Evolutionary conservation across 2,329 filamentous ascomycete genomes (phyloP).

Genomic region (Claviceps paspali): DNA sequence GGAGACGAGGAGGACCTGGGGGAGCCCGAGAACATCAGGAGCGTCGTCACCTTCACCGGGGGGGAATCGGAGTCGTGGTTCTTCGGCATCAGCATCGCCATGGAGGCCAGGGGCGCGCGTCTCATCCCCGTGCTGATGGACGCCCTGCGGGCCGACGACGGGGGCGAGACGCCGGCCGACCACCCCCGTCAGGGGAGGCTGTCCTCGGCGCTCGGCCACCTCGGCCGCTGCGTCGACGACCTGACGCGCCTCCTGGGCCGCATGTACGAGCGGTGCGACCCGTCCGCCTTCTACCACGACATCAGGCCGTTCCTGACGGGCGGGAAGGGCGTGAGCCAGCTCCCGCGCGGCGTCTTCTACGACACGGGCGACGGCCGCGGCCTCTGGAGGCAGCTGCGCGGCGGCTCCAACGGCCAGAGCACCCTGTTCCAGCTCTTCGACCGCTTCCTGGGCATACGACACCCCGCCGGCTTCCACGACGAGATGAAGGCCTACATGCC

Average conservation of each 20-base stretch:
- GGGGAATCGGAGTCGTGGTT: conserved; percentile 92
- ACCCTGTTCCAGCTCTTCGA: conserved; percentile 91
- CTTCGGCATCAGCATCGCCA: conserved; percentile 75
- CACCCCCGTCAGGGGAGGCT: no score
- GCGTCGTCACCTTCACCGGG: conserved; percentile 72
- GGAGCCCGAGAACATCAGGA: conserved; percentile 37
- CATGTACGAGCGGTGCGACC: conserved; percentile 84
- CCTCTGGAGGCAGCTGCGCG: conserved; percentile 64
- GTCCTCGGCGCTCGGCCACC: conserved; percentile 44
- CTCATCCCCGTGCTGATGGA: conserved; percentile 64
- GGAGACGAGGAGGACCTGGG: conserved; percentile 43
- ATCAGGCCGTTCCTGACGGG: conserved; percentile 83
- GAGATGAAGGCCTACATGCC: conserved; percentile 89
- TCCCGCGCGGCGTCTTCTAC: conserved; percentile 74
- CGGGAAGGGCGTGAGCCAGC: conserved; percentile 76
- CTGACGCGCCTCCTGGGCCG: conserved; percentile 54
- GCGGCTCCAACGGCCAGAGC: conserved; percentile 84
- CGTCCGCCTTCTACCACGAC: conserved; percentile 73
- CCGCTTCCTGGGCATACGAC: conserved; percentile 56
- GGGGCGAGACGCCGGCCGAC: conserved; percentile 39
- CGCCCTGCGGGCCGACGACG: conserved; percentile 55
- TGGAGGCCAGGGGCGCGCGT: conserved; percentile 65
- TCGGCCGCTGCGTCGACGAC: conserved; percentile 53
- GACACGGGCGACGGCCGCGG: conserved; percentile 54
- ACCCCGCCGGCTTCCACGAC: conserved; percentile 28